Percentiles rank a stretch among this genome's conserved stretches.
phyloP scores from a whole-genome alignment of 164 flowering plant genomes.

The Euptelea pleiosperma region DNA sequence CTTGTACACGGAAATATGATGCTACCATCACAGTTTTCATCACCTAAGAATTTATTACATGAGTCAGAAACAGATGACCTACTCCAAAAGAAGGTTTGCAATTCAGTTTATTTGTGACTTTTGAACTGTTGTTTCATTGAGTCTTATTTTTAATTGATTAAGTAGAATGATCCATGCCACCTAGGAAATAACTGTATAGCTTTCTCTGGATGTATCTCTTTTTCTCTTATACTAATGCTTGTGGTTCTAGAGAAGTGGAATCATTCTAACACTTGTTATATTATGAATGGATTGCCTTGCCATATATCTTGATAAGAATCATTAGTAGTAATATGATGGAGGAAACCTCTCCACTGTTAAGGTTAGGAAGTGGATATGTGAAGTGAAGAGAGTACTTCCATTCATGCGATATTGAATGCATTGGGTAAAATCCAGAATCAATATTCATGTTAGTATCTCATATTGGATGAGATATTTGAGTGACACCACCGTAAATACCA shows the following conservation, averaged over 20 bases:
- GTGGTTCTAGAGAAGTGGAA: too few relatives aligned
- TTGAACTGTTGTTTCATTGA: not conserved
- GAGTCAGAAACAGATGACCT: conserved; percentile 27
- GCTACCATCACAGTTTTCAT: conserved; percentile 26
- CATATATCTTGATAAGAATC: too few relatives aligned
- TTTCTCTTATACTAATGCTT: too few relatives aligned
- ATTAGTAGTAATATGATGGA: not conserved
- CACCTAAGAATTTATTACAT: conserved; percentile 22
- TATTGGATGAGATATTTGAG: not conserved
- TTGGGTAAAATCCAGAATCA: not conserved
- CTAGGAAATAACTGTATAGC: not conserved
- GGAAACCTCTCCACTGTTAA: not conserved
- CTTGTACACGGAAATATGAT: conserved; percentile 20
- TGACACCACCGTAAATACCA: not conserved
- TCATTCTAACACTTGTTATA: too few relatives aligned
- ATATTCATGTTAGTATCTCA: not conserved
- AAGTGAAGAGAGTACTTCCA: conserved; percentile 1
- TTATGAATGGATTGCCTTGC: too few relatives aligned
- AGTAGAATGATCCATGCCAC: not conserved
- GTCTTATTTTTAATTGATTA: not conserved
- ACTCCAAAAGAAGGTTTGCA: conserved; percentile 31
- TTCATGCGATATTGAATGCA: not conserved
- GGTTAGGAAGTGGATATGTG: not conserved
- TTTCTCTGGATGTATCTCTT: not conserved
- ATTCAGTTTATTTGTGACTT: not conserved